Base-by-base conservation (phyloP, 1,139 yeast species). In the Candida sanyaensis region DNA sequence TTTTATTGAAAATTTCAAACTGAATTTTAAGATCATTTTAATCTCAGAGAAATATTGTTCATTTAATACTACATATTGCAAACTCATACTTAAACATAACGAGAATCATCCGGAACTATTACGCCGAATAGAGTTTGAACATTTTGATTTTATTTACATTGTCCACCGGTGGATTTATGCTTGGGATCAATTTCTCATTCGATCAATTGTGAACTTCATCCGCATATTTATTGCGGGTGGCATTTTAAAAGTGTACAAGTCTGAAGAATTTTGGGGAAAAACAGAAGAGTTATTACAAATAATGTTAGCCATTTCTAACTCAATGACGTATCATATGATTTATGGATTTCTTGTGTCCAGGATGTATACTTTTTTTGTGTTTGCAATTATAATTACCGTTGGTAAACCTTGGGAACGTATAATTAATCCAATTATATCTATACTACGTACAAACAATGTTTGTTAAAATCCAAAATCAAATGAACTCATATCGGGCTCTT, bases 401-500 rank as follows among this genome's bases (percentile, higher is more conserved):
- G 24, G 41, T 27, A 55, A 54, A 43, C 50, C 59, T 1, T 57
- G 59, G 59, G 44, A 46, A n/a, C 42, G 49, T 8, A 34, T 56
- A 12, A 30, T 50, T 31, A 50, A 47, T 28, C 49, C 55, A 7
- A 30, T 57, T 26, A 12, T 44, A 24, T 40, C 42, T 21, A 45
- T 54, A 28, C 42, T 54, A 27, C 26, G 50, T 36, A 29, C 53
- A 31, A 48, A 43, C 43, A 48, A 46, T 23, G 47, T 53, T 4
- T 53, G 44, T 37, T 57, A 76, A 50, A 73, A 75, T 1, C 87
- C 88, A 65, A 86, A 86, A 50, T 77, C 77, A 60, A 87, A 87
- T 0, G 91, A 78, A 60, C 89, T 83, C 93, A 87, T 86, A 60
- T 87, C 93, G 0, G 92, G 92, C 61, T 87, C 95, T 53, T 77